These are phyloP conservation scores for Musa balbisiana DNA, from an alignment of 202 grass and related monocot species.

Conservation along the genomic window DNA sequence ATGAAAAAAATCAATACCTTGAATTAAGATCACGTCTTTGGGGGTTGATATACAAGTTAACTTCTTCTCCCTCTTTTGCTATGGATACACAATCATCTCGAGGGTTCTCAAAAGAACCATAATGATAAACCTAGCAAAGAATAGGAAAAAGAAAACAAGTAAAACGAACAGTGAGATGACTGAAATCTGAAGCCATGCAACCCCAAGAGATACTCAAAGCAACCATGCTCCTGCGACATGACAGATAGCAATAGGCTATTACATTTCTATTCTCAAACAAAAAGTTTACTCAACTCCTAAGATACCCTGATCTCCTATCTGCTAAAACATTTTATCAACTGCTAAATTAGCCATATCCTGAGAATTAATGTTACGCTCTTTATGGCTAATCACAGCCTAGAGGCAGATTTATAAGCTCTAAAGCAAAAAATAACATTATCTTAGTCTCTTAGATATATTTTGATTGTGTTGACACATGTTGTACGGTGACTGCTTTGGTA, in stretches of 20 bases:
- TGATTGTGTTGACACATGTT: too few species aligned
- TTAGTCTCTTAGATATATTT: too few species aligned
- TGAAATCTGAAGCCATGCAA: not conserved
- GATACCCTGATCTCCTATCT: not conserved
- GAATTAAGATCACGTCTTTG: slow-evolving; percentile 58
- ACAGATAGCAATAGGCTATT: not conserved
- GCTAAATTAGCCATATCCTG: not conserved
- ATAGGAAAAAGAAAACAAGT: not conserved
- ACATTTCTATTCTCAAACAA: too few species aligned
- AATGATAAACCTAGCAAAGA: slow-evolving; percentile 62
- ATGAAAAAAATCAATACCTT: slow-evolving; percentile 31
- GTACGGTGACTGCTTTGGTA: too few species aligned
- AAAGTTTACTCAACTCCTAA: too few species aligned
- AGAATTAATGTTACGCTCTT: not conserved
- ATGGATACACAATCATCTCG: slow-evolving; percentile 16
- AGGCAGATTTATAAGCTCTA: not conserved
- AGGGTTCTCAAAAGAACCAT: slow-evolving; percentile 56
- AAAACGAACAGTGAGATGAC: slow-evolving; percentile 10
- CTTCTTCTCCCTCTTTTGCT: slow-evolving; percentile 35
- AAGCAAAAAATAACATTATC: too few species aligned
- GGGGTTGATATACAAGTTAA: slow-evolving; percentile 46
- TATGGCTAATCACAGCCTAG: not conserved
- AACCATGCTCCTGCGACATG: not conserved
- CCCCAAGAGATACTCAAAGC: not conserved
- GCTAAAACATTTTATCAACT: not conserved